Evolutionary conservation across 352 stramenopile species (phyloP).

Genomic region (Globisporangium solare): DNA sequence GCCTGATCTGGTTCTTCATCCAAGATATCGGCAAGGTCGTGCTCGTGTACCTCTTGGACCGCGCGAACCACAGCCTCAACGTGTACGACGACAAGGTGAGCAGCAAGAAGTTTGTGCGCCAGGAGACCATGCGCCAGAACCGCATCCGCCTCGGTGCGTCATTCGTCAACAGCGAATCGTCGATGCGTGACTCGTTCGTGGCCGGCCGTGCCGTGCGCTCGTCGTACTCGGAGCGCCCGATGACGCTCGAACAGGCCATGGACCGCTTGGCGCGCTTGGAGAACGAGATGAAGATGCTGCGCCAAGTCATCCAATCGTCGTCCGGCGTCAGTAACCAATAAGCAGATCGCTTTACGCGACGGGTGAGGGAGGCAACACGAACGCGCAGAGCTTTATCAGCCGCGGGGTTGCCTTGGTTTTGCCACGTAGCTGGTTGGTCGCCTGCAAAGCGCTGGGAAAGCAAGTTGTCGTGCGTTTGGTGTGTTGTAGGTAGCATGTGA

Average conservation of each 20-base stretch:
- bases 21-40: constrained; percentile 81
- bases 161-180: constrained; percentile 56
- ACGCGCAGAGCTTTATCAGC: too few species aligned
- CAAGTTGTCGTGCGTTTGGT: too few species aligned
- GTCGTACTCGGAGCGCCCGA: constrained; percentile 49
- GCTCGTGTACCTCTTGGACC: constrained; percentile 57
- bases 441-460: too few species aligned
- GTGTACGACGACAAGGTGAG: constrained; percentile 52
- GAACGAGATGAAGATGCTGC: constrained; percentile 59
- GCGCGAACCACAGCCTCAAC: constrained; percentile 41
- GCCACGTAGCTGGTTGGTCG: too few species aligned
- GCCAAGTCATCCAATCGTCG: constrained; percentile 47
- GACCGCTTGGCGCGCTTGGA: constrained; percentile 65
- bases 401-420: too few species aligned
- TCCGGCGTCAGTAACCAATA: constrained; percentile 11
- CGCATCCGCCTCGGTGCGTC: constrained; percentile 70
- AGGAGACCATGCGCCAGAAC: constrained; percentile 72
- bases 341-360: neutral
- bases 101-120: constrained; percentile 51
- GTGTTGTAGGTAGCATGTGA: too few species aligned
- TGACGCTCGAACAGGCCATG: constrained; percentile 71
- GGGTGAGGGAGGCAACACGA: too few species aligned
- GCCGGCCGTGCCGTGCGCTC: constrained; percentile 59
- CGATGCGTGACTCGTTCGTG: constrained; percentile 76
- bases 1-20: constrained; percentile 82